phyloP scores from a whole-genome alignment of 2,329 filamentous ascomycete genomes.

The Akanthomyces uredinophilus region DNA sequence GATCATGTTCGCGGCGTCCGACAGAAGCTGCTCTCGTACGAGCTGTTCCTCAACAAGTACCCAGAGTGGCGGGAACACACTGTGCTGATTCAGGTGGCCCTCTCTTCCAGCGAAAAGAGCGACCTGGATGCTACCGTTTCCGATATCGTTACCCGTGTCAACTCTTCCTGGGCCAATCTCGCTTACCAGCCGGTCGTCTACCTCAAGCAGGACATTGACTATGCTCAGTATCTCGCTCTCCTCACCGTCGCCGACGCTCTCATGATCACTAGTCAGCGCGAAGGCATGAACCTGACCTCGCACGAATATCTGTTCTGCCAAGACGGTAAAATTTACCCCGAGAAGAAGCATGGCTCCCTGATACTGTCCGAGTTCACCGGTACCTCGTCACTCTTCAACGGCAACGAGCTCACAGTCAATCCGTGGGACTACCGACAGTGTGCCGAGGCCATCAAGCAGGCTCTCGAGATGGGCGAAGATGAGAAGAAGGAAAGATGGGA shows the following conservation, averaged over 20 bases:
- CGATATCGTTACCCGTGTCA: constrained; percentile 91
- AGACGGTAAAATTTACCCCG: constrained; percentile 64
- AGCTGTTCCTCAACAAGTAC: constrained; percentile 90
- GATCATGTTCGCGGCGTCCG: constrained; percentile 88
- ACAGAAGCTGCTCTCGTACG: constrained; percentile 87
- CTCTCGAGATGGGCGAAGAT: constrained; percentile 70
- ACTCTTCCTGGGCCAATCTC: constrained; percentile 83
- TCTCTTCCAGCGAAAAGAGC: constrained; percentile 80
- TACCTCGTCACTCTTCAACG: constrained; percentile 77
- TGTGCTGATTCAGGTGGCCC: constrained; percentile 88
- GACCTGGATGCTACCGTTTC: constrained; percentile 85
- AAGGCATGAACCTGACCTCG: constrained; percentile 95
- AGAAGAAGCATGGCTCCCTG: constrained; percentile 80
- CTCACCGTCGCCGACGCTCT: constrained; percentile 84
- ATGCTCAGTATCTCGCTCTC: constrained; percentile 87
- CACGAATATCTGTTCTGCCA: constrained; percentile 94
- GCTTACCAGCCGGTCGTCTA: constrained; percentile 92
- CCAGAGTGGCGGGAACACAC: constrained; percentile 84
- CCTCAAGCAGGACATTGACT: constrained; percentile 89
- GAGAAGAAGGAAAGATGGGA: constrained; percentile 73
- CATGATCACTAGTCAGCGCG: constrained; percentile 91
- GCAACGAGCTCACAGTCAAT: constrained; percentile 79
- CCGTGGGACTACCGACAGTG: constrained; percentile 93
- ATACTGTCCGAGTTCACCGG: constrained; percentile 96
- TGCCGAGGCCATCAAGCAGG: constrained; percentile 76